Evolutionary conservation across 2,329 filamentous ascomycete species (phyloP).

Genomic region (Aspergillus udagawae): DNA sequence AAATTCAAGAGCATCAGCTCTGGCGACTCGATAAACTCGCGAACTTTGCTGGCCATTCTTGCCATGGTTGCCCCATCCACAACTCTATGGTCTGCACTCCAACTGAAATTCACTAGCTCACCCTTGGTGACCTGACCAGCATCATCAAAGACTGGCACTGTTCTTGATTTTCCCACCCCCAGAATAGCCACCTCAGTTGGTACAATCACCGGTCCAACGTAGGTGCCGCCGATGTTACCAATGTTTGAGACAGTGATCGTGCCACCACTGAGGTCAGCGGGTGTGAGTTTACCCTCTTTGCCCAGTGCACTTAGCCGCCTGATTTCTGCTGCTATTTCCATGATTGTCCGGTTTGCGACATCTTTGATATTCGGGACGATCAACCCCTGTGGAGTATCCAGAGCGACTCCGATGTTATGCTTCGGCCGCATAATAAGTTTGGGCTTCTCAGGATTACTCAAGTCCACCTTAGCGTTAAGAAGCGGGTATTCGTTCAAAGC

Average conservation of each 20-base stretch:
- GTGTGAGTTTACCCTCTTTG: constrained; percentile 66
- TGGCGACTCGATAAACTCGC: constrained; percentile 74
- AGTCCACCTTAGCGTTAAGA: constrained; percentile 80
- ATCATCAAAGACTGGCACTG: constrained; percentile 71
- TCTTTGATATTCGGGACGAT: constrained; percentile 89
- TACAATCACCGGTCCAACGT: constrained; percentile 86
- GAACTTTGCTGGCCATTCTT: constrained; percentile 77
- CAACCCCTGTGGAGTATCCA: constrained; percentile 86
- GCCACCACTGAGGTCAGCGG: constrained; percentile 73
- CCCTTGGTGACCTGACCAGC: constrained; percentile 62
- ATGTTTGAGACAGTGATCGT: constrained; percentile 98
- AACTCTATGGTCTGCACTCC: constrained; percentile 92
- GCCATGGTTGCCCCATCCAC: constrained; percentile 95
- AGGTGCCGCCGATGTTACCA: constrained; percentile 88
- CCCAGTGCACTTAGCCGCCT: constrained; percentile 69
- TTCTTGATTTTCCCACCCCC: constrained; percentile 76
- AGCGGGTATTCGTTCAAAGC: constrained; percentile 77
- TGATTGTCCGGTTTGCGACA: constrained; percentile 71
- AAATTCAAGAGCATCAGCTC: constrained; percentile 83
- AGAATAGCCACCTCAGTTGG: constrained; percentile 88
- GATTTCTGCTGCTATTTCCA: constrained; percentile 74
- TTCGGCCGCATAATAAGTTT: constrained; percentile 71
- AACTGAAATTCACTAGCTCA: constrained; percentile 86
- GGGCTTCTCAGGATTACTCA: constrained; percentile 60
- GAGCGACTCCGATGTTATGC: constrained; percentile 94